Conservation (phyloP, 2,329 filamentous ascomycete genomes). For the Pestalotiopsis sp. region DNA sequence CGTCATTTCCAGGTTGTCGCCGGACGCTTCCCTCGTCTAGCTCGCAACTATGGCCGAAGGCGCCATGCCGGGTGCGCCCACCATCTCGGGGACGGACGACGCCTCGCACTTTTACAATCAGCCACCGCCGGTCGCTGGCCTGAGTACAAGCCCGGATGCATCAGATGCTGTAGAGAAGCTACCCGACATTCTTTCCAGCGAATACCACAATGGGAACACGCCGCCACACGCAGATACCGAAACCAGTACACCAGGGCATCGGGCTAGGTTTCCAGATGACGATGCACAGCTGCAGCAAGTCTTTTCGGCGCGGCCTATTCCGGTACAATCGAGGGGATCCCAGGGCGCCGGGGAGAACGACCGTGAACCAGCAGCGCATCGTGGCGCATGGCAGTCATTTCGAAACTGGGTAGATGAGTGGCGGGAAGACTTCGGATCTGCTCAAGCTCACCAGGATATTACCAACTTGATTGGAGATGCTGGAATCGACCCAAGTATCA, state of each 20-base stretch:
- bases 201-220: background rate
- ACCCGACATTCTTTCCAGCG: background rate
- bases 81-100: constrained; percentile 16
- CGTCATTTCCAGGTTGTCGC: background rate
- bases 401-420: constrained; percentile 10
- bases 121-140: constrained; percentile 15
- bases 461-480: constrained; percentile 17
- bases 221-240: background rate
- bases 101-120: constrained; percentile 17
- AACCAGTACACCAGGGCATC: background rate
- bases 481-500: constrained; percentile 16
- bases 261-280: constrained; percentile 10
- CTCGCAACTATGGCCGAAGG: constrained; percentile 16
- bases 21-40: background rate
- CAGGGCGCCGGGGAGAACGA: constrained; percentile 14
- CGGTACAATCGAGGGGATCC: background rate
- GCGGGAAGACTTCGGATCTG: constrained; percentile 14
- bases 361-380: constrained; percentile 13
- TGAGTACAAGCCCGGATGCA: constrained; percentile 9
- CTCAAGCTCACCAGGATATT: constrained; percentile 15
- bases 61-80: constrained; percentile 15
- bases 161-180: background rate
- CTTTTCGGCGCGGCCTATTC: constrained; percentile 2
- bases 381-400: constrained; percentile 15
- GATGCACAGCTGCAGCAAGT: background rate